Evolutionary conservation across 257 asterid genomes (phyloP).

Genomic region (Leonotis leonurus): DNA sequence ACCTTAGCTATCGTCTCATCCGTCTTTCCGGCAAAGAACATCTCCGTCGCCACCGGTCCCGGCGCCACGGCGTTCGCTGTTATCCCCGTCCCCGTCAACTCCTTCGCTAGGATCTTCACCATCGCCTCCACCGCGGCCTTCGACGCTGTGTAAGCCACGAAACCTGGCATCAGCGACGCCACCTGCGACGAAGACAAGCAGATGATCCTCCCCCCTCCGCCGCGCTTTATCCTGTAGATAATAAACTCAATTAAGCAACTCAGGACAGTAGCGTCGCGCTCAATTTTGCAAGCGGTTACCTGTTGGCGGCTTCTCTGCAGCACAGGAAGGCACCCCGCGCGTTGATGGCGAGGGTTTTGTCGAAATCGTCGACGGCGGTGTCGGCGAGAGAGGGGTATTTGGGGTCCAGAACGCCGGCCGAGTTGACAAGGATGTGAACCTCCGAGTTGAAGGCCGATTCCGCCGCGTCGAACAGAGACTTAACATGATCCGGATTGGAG

Average conservation of each 20-base stretch:
- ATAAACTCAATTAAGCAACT: background rate
- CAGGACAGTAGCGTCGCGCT: background rate
- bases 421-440: conserved; percentile 13
- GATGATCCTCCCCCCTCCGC: conserved; percentile 17
- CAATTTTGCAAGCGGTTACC: background rate
- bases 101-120: conserved; percentile 14
- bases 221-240: conserved; percentile 5
- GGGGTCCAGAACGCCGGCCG: conserved; percentile 12
- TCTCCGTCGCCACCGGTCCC: conserved; percentile 16
- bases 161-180: conserved; percentile 11
- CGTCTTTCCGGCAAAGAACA: conserved; percentile 13
- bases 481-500: conserved; percentile 17
- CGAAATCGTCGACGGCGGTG: conserved; percentile 10
- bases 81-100: conserved; percentile 17
- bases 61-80: conserved; percentile 13
- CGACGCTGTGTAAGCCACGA: conserved; percentile 5
- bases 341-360: conserved; percentile 6
- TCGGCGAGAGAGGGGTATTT: conserved; percentile 16
- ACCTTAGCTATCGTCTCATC: background rate
- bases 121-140: conserved; percentile 15
- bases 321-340: conserved; percentile 13
- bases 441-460: conserved; percentile 10
- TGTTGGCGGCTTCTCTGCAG: conserved; percentile 18
- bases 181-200: conserved; percentile 9
- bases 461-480: conserved; percentile 16